A percentile compares a stretch with the other conserved stretches of the same genome.
Evolutionary conservation across 768 basidiomycete species (phyloP).

Genomic region (Auricularia sp.): DNA sequence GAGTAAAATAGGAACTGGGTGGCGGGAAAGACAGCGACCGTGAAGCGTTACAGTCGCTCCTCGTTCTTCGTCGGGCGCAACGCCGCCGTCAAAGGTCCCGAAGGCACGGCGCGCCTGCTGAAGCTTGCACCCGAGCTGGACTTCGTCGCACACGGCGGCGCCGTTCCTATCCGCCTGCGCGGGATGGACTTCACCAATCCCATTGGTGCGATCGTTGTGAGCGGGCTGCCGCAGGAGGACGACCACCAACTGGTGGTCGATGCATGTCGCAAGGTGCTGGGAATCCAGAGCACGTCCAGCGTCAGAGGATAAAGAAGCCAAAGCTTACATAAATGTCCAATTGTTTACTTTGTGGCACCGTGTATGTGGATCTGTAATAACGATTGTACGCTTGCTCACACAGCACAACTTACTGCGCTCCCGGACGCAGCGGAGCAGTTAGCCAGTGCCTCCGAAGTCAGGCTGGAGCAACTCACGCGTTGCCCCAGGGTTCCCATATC

Average conservation of each 20-base stretch:
- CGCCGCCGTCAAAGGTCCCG: neutral
- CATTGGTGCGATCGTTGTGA: conserved; percentile 26
- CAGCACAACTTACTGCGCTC: no score
- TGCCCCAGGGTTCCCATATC: no score
- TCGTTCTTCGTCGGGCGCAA: conserved; percentile 1
- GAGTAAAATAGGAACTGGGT: neutral
- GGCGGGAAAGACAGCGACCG: neutral
- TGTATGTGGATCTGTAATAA: no score
- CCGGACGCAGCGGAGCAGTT: no score
- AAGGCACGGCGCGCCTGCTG: neutral
- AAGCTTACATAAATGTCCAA: neutral
- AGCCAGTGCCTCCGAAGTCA: no score
- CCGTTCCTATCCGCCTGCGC: conserved; percentile 24
- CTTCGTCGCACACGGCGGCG: conserved; percentile 24
- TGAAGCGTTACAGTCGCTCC: neutral
- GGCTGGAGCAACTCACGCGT: no score
- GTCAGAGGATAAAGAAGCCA: neutral
- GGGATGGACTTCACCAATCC: conserved; percentile 20
- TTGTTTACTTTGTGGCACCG: no score
- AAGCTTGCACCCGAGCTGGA: neutral
- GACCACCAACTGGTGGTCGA: conserved; percentile 24
- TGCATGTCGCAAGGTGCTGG: conserved; percentile 4
- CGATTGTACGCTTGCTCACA: no score
- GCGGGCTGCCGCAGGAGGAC: conserved; percentile 21
- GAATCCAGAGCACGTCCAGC: neutral